Evolutionary conservation across 345 rosid species (phyloP), one percentile per base, ranked within the genome.

Genomic region (Carallia pectinifolia): DNA sequence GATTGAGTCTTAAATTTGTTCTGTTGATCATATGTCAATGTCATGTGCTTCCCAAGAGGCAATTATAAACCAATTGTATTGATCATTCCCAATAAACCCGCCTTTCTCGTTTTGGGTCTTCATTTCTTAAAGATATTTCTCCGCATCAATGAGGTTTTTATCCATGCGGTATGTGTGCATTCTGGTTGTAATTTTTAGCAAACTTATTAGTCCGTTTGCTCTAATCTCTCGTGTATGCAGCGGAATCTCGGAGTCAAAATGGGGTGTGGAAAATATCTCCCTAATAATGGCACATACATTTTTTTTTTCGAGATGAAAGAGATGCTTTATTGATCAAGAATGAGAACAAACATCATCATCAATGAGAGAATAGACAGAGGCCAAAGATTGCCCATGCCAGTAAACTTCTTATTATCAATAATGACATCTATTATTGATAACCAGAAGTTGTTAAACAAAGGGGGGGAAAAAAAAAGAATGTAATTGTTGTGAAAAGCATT

Each of bases 341-440:
- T 23, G 23, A 23, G 23, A 23, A 23, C 23, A 23, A 23, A 23
- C 23, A 23, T 23, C 23, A 23, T 23, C 23, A 23, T 23, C 23
- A 23, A 23, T 23, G 23, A 23, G 23, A 23, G 23, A 23, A 23
- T 23, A 23, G 23, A 23, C 23, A 23, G 23, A 23, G 23, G 23
- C 23, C 23, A 23, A 23, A 23, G 23, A 23, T 23, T 23, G 23
- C 23, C 23, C 23, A 23, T 23, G 23, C 23, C 23, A 23, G 23
- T 23, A 23, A 23, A 23, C 23, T 23, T 23, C 23, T 23, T 23
- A 23, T 23, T 23, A 23, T 23, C 38, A 55, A 54, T 52, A 74
- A 36, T 71, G 67, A 44, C 15, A 15, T n/a, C 61, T 71, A 71
- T 79, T 72, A 23, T 71, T 69, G 56, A 68, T 69, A 63, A 62